Evolutionary conservation across 129 eudicot species (phyloP).

Genomic region (Logfia minima): DNA sequence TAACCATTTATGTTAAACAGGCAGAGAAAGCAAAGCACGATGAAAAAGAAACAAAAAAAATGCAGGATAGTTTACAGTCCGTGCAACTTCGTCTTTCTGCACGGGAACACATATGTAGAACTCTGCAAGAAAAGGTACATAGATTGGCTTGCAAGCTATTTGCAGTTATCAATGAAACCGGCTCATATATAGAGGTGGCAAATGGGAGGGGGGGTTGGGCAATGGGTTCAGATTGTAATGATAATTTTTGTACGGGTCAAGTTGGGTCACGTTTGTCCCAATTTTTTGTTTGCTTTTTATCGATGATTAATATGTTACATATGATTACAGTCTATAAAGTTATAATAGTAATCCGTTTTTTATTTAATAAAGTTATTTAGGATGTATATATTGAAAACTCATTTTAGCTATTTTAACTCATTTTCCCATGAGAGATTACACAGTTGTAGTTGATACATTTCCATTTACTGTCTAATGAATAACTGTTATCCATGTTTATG

Average conservation of each 20-base stretch:
- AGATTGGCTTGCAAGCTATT: background rate
- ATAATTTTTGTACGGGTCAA: background rate
- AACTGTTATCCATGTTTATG: background rate
- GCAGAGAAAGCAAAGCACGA: conserved; percentile 85
- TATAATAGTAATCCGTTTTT: background rate
- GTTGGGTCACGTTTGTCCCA: background rate
- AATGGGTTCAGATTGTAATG: background rate
- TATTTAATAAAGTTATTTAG: background rate
- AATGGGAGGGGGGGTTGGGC: background rate
- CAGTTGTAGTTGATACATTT: background rate
- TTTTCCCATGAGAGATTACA: background rate
- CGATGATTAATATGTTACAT: background rate
- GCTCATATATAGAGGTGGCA: background rate
- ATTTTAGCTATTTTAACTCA: too few species aligned
- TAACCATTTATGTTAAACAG: conserved; percentile 35
- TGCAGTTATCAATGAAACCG: background rate
- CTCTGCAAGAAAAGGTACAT: conserved; percentile 81
- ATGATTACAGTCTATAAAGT: background rate
- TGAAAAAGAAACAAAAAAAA: conserved; percentile 76
- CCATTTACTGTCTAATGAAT: background rate
- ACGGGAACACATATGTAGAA: conserved; percentile 66
- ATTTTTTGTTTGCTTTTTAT: background rate
- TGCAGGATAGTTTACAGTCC: conserved; percentile 78
- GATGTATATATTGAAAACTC: background rate
- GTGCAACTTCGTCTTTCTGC: conserved; percentile 68